Percentiles rank a stretch among this genome's conserved stretches.
These are phyloP conservation scores for Flammula alnicola DNA, from an alignment of 1,284 basidiomycete genomes.

Conservation along the genomic window DNA sequence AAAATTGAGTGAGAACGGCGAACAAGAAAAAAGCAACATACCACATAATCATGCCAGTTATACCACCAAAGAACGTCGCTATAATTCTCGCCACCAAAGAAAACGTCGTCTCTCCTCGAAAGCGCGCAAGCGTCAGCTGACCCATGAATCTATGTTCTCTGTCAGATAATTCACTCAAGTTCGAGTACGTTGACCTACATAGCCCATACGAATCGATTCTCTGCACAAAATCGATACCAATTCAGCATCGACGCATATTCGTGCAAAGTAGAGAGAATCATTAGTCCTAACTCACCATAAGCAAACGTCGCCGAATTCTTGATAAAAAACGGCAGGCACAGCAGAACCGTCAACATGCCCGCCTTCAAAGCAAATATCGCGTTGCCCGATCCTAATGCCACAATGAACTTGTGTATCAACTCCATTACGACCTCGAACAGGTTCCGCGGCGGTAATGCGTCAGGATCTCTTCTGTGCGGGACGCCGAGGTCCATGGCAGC, in stretches of 20 bases:
- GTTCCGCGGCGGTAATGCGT: slow-evolving; percentile 73
- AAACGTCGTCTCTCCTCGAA: slow-evolving; percentile 79
- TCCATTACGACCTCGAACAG: slow-evolving; percentile 55
- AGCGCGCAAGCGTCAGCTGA: slow-evolving; percentile 69
- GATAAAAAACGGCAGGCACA: slow-evolving; percentile 67
- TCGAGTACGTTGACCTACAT: slow-evolving; percentile 38
- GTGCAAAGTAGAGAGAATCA: neutral
- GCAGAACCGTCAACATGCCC: slow-evolving; percentile 69
- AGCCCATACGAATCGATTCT: slow-evolving; percentile 60
- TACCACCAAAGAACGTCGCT: slow-evolving; percentile 72
- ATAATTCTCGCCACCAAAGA: slow-evolving; percentile 66
- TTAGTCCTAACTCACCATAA: slow-evolving; percentile 55
- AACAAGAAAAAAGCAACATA: slow-evolving; percentile 35
- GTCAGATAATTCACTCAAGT: neutral
- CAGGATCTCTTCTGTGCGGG: slow-evolving; percentile 68
- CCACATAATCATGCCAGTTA: slow-evolving; percentile 75
- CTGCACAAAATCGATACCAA: slow-evolving; percentile 32
- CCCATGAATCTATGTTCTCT: slow-evolving; percentile 63
- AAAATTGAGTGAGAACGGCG: too few species aligned
- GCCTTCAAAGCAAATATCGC: slow-evolving; percentile 82
- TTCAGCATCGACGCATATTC: neutral
- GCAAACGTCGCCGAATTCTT: slow-evolving; percentile 59
- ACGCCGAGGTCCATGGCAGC: slow-evolving; percentile 52
- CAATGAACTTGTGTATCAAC: slow-evolving; percentile 44
- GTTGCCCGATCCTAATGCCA: slow-evolving; percentile 58